Evolutionary conservation across 768 basidiomycete species (phyloP), one percentile per base, ranked within the genome.

Genomic region (Infundibulicybe gibba): DNA sequence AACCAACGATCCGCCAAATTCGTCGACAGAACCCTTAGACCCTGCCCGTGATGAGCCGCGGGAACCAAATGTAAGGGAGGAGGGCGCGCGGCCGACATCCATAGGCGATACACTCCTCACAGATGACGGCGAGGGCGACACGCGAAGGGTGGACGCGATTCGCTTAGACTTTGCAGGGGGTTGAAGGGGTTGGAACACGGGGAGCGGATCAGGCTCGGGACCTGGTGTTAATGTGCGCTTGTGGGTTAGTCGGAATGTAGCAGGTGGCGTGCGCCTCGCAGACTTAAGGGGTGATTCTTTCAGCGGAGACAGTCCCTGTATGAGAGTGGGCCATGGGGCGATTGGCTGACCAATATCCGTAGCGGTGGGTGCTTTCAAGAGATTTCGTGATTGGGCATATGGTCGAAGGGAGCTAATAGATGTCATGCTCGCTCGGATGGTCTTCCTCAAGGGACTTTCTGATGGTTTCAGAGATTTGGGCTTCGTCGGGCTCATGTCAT

Each of bases 131-230:
- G 64, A 48, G 5, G 57, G 46, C 9, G 60, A 65, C 25, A 45
- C 49, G 37, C 48, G 50, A 14, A 49, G 42, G 3, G 47, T 44
- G 11, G 48, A 51, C 21, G 37, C 39, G 12, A 54, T 51, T 5
- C 58, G 47, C 25, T 63, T 67, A 3, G 61, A 55, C 35, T 62
- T 69, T 1, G 80, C 71, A 25, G 25, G 25, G 10, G 81, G 80
- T 2, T 69, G 69, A 33, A 87, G 67, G 0, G 85, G 77, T 44
- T 79, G 76, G 64, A 87, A 81, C 0, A 80, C 76, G 0, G 75
- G 76, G 0, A 70, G 72, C 0, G 81, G 76, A 19, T 85, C 84
- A 2, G 71, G 68, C 35, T 79, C 76, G 3, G 81, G 83, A 0
- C 68, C 72, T 2, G 85, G 82, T 3, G 78, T 81, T 60, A 74